These are phyloP conservation scores for Limonium bicolor DNA, from an alignment of 148 eudicot genomes.

Conservation along the genomic window DNA sequence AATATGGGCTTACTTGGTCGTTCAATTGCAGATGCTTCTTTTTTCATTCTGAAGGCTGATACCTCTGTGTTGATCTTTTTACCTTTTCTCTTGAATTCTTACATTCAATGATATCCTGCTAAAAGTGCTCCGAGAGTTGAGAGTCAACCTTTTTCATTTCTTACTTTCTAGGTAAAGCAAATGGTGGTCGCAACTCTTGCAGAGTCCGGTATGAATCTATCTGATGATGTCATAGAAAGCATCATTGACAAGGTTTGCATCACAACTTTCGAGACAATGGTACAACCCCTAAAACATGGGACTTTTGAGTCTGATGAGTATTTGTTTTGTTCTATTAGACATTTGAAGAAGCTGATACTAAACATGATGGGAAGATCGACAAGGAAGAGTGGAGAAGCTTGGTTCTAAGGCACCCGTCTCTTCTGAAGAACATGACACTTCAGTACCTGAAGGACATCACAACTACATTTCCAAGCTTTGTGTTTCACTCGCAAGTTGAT, in stretches of 20 bases:
- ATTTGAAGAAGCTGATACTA: constrained; percentile 56
- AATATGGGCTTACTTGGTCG: too few species aligned
- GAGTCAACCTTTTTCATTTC: too few species aligned
- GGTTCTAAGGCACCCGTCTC: constrained; percentile 44
- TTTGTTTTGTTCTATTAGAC: constrained; percentile 19
- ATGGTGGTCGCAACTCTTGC: constrained; percentile 66
- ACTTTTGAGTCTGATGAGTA: not conserved
- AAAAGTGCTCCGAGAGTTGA: too few species aligned
- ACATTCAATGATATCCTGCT: too few species aligned
- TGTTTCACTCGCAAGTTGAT: constrained; percentile 64
- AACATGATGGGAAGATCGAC: constrained; percentile 62
- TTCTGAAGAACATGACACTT: constrained; percentile 61
- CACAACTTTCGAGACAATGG: too few species aligned
- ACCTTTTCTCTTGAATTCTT: too few species aligned
- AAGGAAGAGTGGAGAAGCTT: constrained; percentile 54
- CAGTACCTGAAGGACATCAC: constrained; percentile 74
- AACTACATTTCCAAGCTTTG: constrained; percentile 69
- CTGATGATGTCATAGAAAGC: constrained; percentile 53
- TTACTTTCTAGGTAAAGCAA: constrained; percentile 76
- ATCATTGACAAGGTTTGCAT: constrained; percentile 56
- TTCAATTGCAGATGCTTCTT: too few species aligned
- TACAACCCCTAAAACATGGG: not conserved
- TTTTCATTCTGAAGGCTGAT: too few species aligned
- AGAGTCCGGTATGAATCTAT: constrained; percentile 55
- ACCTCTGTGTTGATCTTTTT: too few species aligned